Percentiles rank a stretch among this genome's conserved stretches.
phyloP scores from a whole-genome alignment of 2,329 filamentous ascomycete genomes.

The Fusarium begoniae region DNA sequence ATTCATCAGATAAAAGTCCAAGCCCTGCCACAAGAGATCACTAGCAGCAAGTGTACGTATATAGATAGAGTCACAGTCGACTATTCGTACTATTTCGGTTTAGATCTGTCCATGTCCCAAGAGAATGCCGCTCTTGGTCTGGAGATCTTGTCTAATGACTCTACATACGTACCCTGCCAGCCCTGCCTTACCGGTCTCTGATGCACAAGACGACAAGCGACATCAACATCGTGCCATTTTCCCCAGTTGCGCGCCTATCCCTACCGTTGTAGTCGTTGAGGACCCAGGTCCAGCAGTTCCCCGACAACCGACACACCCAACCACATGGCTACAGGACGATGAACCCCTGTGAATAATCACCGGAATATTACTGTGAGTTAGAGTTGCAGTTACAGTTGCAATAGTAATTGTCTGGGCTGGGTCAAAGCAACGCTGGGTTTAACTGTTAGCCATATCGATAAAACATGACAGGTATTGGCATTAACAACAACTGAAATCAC shows the following conservation, averaged over 20 bases:
- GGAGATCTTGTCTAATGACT: not conserved
- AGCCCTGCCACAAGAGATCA: slow-evolving; percentile 13
- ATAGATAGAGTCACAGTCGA: slow-evolving; percentile 3
- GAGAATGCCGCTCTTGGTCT: not conserved
- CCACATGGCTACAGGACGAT: slow-evolving; percentile 16
- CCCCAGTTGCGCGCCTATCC: slow-evolving; percentile 24
- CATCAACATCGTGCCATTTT: slow-evolving; percentile 25
- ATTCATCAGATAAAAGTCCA: not conserved
- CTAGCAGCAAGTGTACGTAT: not conserved
- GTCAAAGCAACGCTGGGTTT: not conserved
- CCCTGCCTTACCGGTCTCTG: not conserved
- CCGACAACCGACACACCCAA: slow-evolving; percentile 24
- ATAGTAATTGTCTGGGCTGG: not conserved
- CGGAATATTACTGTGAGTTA: slow-evolving; percentile 9
- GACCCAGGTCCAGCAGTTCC: not conserved
- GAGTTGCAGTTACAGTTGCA: not conserved
- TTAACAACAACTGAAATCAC: not conserved
- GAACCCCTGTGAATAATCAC: slow-evolving; percentile 2
- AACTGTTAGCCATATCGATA: not conserved
- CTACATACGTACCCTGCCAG: not conserved
- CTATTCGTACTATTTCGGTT: slow-evolving; percentile 25
- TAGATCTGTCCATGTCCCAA: not conserved
- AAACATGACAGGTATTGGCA: not conserved
- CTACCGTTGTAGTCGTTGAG: not conserved
- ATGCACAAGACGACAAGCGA: slow-evolving; percentile 8